Evolutionary conservation across 1,284 basidiomycete species (phyloP), one percentile per base, ranked within the genome.

Genomic region (Cutaneotrichosporon sp.): DNA sequence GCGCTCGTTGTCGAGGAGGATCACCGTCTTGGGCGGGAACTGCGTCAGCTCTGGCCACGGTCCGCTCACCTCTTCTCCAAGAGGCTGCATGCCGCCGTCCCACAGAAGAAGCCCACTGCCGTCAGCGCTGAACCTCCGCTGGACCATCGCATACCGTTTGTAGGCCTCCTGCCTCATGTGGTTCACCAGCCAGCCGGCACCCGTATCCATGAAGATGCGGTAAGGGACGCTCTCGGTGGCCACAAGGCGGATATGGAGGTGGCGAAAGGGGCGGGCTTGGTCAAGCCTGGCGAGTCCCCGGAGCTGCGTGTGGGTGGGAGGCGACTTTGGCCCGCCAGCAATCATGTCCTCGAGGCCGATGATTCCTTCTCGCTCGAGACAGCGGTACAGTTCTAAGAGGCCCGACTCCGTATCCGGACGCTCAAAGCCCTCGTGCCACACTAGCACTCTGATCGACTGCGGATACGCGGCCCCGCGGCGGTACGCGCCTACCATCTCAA

Each of bases 111-210:
- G 47, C 7, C 47, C 47, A 18, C 47, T 50, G 25, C 18, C 14
- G 47, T 50, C 27, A 50, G 47, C 14, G 18, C 25, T 31, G 25
- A 25, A 9, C n/a, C 9, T 22, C 22, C 4, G 16, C 16, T 14
- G 13, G 7, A 16, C 10, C 47, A n/a, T n/a, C n/a, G n/a, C n/a
- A 4, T 27, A 50, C 47, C 47, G 47, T 27, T 50, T 50, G 27
- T 50, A 6, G 10, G 47, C 47, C 47, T 50, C 47, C 47, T 31
- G 25, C 18, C 25, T n/a, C 47, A 50, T 50, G 27, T 50, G 47
- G 8, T 7, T 6, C 16, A 50, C 27, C 16, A 50, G 25, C 47
- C 47, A 50, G 18, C 25, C 25, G 13, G 47, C 11, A 13, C 47
- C 47, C 11, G 47, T 50, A 16, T 50, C 47, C 25, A 14, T 31